Base-by-base conservation (phyloP, 176 grass and related monocot species). In the Thinopyrum elongatum region DNA sequence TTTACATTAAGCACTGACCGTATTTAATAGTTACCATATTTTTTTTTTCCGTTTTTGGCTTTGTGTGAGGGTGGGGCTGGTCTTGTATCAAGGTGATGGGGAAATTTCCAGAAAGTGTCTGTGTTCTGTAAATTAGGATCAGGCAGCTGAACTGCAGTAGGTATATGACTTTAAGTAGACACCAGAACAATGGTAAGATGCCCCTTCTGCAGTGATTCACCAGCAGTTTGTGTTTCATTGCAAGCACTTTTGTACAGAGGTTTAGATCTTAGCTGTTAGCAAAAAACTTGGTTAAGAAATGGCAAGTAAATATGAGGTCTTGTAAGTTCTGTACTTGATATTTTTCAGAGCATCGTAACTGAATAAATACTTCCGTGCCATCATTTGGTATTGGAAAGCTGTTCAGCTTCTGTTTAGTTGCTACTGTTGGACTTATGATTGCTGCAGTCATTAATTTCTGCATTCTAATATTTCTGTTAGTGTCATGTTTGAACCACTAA, bases 401-500 rank as follows among this genome's bases (percentile, higher is more conserved):
- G 39, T 31, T 70, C 7, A 62, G 61, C 64, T 65, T 30, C 12
- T 4, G 22, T 70, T 83, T 35, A 63, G 22, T 76, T 79, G 7
- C 28, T 76, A 30, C 67, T 68, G 38, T 76, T 62, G 65, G 12
- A 23, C 0, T 22, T 29, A 22, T 39, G 9, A 17, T 42, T 76
- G 77, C 53, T 69, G 26, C 14, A 17, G 73, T 15, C 26, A 69
- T 67, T 84, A 53, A 5, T 26, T n/a, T 83, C 13, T 83, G 61
- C 10, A 22, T 73, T 73, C 7, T 49, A 63, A 38, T 69, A 27
- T 59, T 69, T 80, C 10, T 22, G 17, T 34, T n/a, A 22, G 11
- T 88, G 13, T 47, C 36, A 53, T 88, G 13, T 80, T 35, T 75
- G 11, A 35, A 55, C 68, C 14, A 12, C 28, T 76, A 87, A 91